Evolutionary conservation across 441 rosid genomes (phyloP).

Genomic region (Euphorbia celastroides): DNA sequence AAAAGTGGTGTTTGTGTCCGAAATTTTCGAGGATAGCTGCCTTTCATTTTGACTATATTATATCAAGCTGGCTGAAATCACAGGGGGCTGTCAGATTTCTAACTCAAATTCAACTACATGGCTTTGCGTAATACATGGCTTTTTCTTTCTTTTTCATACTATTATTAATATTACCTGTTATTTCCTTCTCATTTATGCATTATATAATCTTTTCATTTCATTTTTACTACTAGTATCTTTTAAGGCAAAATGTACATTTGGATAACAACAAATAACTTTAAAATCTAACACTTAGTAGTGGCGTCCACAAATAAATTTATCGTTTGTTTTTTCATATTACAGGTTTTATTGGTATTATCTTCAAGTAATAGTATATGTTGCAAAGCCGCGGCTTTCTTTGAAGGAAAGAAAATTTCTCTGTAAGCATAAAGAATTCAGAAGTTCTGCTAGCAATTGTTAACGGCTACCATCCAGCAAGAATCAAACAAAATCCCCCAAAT

Average conservation of each 20-base stretch:
- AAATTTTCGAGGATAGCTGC: no score
- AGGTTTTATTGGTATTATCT: no score
- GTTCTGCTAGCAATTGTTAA: not conserved
- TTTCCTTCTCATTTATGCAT: conserved; percentile 6
- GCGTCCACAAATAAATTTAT: no score
- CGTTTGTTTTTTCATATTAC: no score
- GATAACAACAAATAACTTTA: no score
- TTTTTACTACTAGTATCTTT: not conserved
- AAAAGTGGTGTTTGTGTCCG: no score
- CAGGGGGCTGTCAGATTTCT: conserved; percentile 4
- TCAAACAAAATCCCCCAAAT: not conserved
- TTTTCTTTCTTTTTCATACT: not conserved
- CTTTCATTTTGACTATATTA: no score
- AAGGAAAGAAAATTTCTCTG: not conserved
- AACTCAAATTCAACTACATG: not conserved
- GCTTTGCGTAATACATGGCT: conserved; percentile 17
- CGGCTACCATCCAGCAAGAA: conserved; percentile 2
- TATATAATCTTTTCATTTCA: not conserved
- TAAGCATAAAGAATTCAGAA: not conserved
- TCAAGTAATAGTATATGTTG: no score
- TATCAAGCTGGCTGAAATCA: no score
- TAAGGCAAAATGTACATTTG: no score
- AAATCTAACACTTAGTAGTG: no score
- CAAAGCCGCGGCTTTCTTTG: not conserved
- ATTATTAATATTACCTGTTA: not conserved